These are phyloP conservation scores for Podosphaera xanthii DNA, from an alignment of 2,329 filamentous ascomycete species.

Conservation along the genomic window DNA sequence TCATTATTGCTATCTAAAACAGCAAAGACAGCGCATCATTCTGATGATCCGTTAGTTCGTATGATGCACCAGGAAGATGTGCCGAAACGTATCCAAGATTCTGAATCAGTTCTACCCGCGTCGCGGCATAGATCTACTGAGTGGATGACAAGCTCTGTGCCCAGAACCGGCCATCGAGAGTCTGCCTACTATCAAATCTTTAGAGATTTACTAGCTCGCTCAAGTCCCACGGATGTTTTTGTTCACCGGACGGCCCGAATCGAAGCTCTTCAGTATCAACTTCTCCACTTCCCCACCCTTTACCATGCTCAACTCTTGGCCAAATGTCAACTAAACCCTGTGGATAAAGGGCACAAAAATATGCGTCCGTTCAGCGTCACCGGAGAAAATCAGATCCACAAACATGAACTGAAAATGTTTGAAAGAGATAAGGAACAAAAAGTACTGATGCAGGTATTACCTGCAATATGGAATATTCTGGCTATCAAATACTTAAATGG, in stretches of 20 bases:
- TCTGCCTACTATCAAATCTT: constrained; percentile 79
- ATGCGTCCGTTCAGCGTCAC: constrained; percentile 50
- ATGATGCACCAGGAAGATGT: background rate
- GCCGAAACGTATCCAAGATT: background rate
- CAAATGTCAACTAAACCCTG: constrained; percentile 55
- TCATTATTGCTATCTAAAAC: constrained; percentile 48
- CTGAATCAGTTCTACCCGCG: background rate
- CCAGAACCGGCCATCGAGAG: constrained; percentile 32
- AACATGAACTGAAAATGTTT: constrained; percentile 38
- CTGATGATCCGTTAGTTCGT: constrained; percentile 3
- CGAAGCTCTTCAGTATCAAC: constrained; percentile 67
- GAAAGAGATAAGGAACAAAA: constrained; percentile 53
- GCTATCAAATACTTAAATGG: constrained; percentile 38
- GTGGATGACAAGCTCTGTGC: constrained; percentile 24
- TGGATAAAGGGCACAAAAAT: constrained; percentile 46
- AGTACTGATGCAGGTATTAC: constrained; percentile 48
- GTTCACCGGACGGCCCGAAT: constrained; percentile 67
- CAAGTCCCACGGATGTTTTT: constrained; percentile 51
- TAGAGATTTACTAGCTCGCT: constrained; percentile 45
- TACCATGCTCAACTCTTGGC: constrained; percentile 68
- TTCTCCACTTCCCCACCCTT: constrained; percentile 46
- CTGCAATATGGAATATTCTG: constrained; percentile 37
- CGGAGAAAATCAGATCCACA: constrained; percentile 42
- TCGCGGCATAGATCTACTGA: constrained; percentile 1
- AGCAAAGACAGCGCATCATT: constrained; percentile 29